phyloP scores from a whole-genome alignment of 1,284 basidiomycete genomes.

The Trichosporon coremiiforme region DNA sequence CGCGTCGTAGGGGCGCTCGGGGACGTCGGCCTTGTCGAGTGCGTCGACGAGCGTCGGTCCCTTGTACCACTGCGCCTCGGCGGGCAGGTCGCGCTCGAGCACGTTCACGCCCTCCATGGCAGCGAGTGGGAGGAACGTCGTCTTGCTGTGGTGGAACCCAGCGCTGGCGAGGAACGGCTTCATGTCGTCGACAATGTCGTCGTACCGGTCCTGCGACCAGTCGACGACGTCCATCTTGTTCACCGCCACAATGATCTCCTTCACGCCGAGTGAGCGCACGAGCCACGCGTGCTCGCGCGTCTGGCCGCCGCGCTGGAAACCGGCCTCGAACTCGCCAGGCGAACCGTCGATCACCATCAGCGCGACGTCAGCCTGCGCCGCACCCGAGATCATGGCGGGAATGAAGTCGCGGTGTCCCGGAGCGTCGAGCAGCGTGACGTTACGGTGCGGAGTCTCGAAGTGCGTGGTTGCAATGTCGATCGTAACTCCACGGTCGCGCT shows the following conservation, averaged over 20 bases:
- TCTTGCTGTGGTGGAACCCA: slow-evolving; percentile 78
- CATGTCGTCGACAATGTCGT: slow-evolving; percentile 75
- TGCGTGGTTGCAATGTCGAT: slow-evolving; percentile 93
- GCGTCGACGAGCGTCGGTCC: slow-evolving; percentile 83
- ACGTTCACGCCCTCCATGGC: slow-evolving; percentile 88
- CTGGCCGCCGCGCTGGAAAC: slow-evolving; percentile 91
- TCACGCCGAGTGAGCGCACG: slow-evolving; percentile 90
- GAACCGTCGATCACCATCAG: slow-evolving; percentile 91
- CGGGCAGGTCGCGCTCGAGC: slow-evolving; percentile 53
- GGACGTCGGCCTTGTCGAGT: slow-evolving; percentile 80
- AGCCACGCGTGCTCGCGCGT: slow-evolving; percentile 95
- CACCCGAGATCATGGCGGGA: slow-evolving; percentile 98
- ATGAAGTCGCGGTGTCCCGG: slow-evolving; percentile 98
- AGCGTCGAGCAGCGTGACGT: slow-evolving; percentile 90
- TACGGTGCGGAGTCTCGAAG: slow-evolving; percentile 72
- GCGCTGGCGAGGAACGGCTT: slow-evolving; percentile 81
- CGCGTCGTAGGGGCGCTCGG: slow-evolving; percentile 71
- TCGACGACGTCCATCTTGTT: slow-evolving; percentile 92
- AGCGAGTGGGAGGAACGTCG: slow-evolving; percentile 83
- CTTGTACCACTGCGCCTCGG: slow-evolving; percentile 68
- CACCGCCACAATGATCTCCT: slow-evolving; percentile 86
- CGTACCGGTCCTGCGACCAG: slow-evolving; percentile 80
- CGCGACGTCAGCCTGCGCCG: slow-evolving; percentile 94
- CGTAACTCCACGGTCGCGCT: slow-evolving; percentile 91
- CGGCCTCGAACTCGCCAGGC: slow-evolving; percentile 91